phyloP scores from a whole-genome alignment of 2,329 filamentous ascomycete species.

The Lasiodiplodia citricola region DNA sequence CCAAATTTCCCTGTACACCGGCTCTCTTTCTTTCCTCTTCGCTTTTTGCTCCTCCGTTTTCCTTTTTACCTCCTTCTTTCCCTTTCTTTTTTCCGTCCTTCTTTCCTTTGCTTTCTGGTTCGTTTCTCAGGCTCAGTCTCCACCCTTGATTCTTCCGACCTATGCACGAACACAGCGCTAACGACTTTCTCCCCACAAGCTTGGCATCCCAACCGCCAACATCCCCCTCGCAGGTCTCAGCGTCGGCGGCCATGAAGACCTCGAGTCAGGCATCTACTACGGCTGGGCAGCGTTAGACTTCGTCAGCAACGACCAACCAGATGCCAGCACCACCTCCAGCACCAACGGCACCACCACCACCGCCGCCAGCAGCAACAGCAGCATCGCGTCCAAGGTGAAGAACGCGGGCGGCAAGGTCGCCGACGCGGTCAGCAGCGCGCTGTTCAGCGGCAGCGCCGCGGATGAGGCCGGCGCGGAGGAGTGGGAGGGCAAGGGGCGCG shows the following conservation, averaged over 20 bases:
- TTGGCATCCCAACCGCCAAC: slow-evolving; percentile 97
- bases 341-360: slow-evolving; percentile 2
- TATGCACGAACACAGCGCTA: background rate
- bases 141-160: background rate
- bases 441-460: slow-evolving; percentile 25
- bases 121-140: background rate
- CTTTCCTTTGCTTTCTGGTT: too few species aligned
- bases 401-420: background rate
- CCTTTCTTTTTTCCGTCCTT: background rate
- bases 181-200: slow-evolving; percentile 45
- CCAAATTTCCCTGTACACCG: background rate
- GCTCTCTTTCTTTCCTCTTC: background rate
- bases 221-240: slow-evolving; percentile 72
- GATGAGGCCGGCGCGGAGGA: background rate
- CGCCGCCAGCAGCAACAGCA: background rate
- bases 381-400: slow-evolving; percentile 16
- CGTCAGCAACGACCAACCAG: slow-evolving; percentile 29
- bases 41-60: background rate
- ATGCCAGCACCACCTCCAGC: background rate
- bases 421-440: slow-evolving; percentile 18
- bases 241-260: slow-evolving; percentile 66
- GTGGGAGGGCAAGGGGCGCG: slow-evolving; percentile 29
- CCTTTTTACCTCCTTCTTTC: background rate
- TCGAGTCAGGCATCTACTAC: slow-evolving; percentile 87
- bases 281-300: slow-evolving; percentile 81